Evolutionary conservation across 768 basidiomycete species (phyloP), one percentile per base, ranked within the genome.

Genomic region (Trametes villosa): DNA sequence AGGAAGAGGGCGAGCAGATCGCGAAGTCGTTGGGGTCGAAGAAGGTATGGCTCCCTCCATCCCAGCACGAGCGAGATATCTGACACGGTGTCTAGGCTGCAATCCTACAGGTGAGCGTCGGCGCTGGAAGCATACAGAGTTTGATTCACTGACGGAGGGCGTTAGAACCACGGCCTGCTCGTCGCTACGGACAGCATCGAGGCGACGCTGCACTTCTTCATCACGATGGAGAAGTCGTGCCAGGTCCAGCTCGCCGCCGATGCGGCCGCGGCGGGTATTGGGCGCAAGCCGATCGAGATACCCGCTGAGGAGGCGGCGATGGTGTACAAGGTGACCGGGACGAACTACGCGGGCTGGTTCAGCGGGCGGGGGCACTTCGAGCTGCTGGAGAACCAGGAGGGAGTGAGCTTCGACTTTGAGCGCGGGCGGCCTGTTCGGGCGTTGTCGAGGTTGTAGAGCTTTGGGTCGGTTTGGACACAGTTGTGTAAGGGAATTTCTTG

Each of bases 331-430:
- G 59, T 57, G 2, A 40, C 63, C 17, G 64, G 67, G 3, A 53
- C 50, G 3, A 46, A 36, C 41, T 38, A 29, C 26, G 74, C 67
- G 17, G 78, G 78, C 9, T 78, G 74, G 77, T 77, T 78, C 67
- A 72, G 72, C 57, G 77, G 73, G 12, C 61, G 68, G 36, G 69
- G 73, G 36, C 76, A 79, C 64, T 78, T 78, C 63, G 68, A 74
- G 54, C 61, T 76, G 18, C 62, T 79, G 34, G 77, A 78, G 61
- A 66, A 67, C 3, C 68, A 70, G 40, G 77, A 78, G 58, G 75
- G 77, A 1, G 67, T 64, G 27, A 57, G 24, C 34, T 68, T 65
- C 38, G 49, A 65, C 36, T 47, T 51, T 13, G 30, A 29, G 29
- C 40, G 26, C 31, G 17, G 33, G 12, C 8, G 33, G 33, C 7